A percentile compares a stretch with the other conserved stretches of the same genome.
These are phyloP conservation scores for Phytophthora sojae DNA, from an alignment of 352 stramenopile genomes.

Conservation along the genomic window DNA sequence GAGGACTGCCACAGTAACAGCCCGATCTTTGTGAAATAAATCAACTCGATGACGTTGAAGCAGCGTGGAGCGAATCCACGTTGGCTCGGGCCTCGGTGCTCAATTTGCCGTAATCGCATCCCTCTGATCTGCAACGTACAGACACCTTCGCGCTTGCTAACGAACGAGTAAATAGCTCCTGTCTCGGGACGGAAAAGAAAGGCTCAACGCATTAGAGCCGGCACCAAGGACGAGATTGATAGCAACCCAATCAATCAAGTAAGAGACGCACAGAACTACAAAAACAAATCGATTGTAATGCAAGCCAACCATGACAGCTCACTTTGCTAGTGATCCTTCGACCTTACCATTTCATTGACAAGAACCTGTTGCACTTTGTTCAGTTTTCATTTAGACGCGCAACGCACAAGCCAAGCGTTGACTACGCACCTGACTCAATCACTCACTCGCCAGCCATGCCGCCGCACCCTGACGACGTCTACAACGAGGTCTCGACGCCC, in stretches of 20 bases:
- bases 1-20: background rate
- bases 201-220: background rate
- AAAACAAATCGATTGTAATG: background rate
- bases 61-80: background rate
- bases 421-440: background rate
- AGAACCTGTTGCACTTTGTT: too few species aligned
- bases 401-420: constrained; percentile 19
- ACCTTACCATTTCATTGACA: too few species aligned
- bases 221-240: background rate
- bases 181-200: background rate
- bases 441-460: constrained; percentile 17
- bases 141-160: background rate
- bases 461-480: constrained; percentile 10
- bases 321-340: background rate
- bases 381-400: constrained; percentile 14
- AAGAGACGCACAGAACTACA: constrained; percentile 3
- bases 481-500: constrained; percentile 20
- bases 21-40: constrained; percentile 29
- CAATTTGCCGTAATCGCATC: constrained; percentile 24
- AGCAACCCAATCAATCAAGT: background rate
- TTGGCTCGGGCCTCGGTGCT: too few species aligned
- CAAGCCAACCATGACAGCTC: background rate
- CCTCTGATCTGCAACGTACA: constrained; percentile 3
- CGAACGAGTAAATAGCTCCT: background rate
- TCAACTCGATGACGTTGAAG: constrained; percentile 14